Base-by-base conservation (phyloP, 1,284 basidiomycete species). In the Schizophyllum commune region DNA sequence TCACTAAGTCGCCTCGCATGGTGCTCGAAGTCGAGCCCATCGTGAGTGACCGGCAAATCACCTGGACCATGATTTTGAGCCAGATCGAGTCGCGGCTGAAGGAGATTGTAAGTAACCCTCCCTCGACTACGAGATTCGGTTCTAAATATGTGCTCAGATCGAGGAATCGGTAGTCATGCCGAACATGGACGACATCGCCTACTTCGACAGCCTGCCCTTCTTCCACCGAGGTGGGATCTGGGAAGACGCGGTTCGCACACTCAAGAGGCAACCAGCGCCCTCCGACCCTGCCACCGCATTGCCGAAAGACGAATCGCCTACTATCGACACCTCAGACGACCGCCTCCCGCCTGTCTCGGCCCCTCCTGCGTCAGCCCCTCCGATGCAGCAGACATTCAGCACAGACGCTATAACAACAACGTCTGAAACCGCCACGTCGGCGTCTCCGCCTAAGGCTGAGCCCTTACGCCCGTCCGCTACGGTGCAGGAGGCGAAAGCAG, bases 171-270 rank as follows among this genome's bases (percentile, higher is more conserved):
- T 99, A 32, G 96, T 99, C 9, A 75, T 96, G 68, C 97, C 97
- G 7, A 94, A 98, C 75, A 96, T 98, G 93, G 96, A 99, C 73
- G 96, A 98, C 69, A 88, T 98, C 62, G 83, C 95, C 2, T 98
- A 96, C 82, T 98, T 97, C 72, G 91, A 96, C 72, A 96, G 91
- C 53, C 71, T 74, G 0, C 70, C 75, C 4, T 84, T 85, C 62
- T 68, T 75, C 53, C 83, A 85, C 63, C 87, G 96, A 54, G 96
- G 96, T 57, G 96, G 95, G 2, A 92, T 99, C 65, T 98, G 91
- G 83, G 82, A 86, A 15, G 92, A 94, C 65, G 89, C 94, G 1
- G 83, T 79, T 21, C 79, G 87, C 63, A 73, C 72, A 56, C 79
- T 81, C 62, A 76, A 55, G 53, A 55, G 19, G 53, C 19, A 27